Percentiles rank a stretch among this genome's conserved stretches.
Evolutionary conservation across 768 basidiomycete species (phyloP).

Genomic region (Lenzites betulinus): DNA sequence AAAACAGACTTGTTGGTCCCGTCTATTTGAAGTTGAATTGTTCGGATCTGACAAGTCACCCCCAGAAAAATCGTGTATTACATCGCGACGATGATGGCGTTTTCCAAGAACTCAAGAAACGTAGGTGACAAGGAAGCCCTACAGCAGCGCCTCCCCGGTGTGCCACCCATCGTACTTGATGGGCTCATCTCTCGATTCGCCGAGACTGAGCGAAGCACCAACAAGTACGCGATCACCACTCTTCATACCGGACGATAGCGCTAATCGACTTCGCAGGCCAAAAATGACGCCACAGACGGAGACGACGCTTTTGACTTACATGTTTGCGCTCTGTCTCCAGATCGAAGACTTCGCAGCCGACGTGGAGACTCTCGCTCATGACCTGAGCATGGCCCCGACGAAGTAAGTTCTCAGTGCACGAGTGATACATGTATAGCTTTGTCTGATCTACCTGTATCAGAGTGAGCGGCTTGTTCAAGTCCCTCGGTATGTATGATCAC

Average conservation of each 20-base stretch:
- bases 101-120: conserved; percentile 50
- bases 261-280: conserved; percentile 16
- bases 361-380: conserved; percentile 64
- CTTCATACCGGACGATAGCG: background rate
- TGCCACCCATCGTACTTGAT: conserved; percentile 70
- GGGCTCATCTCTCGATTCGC: conserved; percentile 80
- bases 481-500: conserved; percentile 52
- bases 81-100: conserved; percentile 79
- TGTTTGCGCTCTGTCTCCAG: conserved; percentile 80
- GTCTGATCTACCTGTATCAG: conserved; percentile 36
- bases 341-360: conserved; percentile 80
- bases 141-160: conserved; percentile 54
- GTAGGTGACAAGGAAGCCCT: conserved; percentile 53
- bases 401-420: conserved; percentile 50
- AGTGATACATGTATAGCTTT: background rate
- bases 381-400: conserved; percentile 63
- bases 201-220: conserved; percentile 68
- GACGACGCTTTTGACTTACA: conserved; percentile 71
- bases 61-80: conserved; percentile 75
- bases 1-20: conserved; percentile 52
- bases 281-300: conserved; percentile 68
- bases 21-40: no score
- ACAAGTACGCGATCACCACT: conserved; percentile 52
- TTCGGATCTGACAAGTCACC: background rate
- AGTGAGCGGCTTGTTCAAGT: conserved; percentile 72